Evolutionary conservation across 768 basidiomycete genomes (phyloP), one percentile per base, ranked within the genome.

Genomic region (Russula abietina): DNA sequence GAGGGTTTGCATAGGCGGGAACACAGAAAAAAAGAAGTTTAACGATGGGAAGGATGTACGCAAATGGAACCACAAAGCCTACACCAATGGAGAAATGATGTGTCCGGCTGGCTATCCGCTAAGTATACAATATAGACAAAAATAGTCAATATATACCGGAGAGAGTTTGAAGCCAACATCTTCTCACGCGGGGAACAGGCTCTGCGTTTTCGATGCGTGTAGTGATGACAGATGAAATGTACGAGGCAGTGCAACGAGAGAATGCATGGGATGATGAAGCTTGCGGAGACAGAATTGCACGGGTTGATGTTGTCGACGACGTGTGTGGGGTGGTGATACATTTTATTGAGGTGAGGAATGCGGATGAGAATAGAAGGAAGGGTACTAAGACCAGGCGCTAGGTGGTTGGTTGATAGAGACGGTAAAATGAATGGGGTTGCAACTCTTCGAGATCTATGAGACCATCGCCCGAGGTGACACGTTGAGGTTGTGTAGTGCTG

Each of bases 401-500:
- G 58, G 65, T 43, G 57, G 64, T 50, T 43, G 57, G 64, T 50
- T 63, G 63, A 60, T 63, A 46, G 57, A 36, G 56, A 46, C 32
- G 39, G 48, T 24, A 32, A 59, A 56, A 62, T 55, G 64, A 61
- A 32, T 52, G 56, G 58, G 28, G 56, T 38, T 39, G 51, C 69
- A 43, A 61, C 53, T 54, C 51, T 64, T 61, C 55, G 66, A 66
- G 64, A 61, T 63, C 75, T 86, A 89, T 79, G 85, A 80, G 69
- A 83, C 82, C 73, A 85, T 77, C 67, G 81, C 76, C 17, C 69
- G 66, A 71, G 82, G 80, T 19, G 85, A 84, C 69, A 85, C 79
- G 72, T 89, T 92, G 75, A 89, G 80, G 71, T 80, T 88, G 74
- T 90, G 88, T 54, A 92, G 83, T 67, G 85, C 88, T 57, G 85